These are phyloP conservation scores for Neurospora cerealis DNA, from an alignment of 495 filamentous ascomycete species.

Conservation along the genomic window DNA sequence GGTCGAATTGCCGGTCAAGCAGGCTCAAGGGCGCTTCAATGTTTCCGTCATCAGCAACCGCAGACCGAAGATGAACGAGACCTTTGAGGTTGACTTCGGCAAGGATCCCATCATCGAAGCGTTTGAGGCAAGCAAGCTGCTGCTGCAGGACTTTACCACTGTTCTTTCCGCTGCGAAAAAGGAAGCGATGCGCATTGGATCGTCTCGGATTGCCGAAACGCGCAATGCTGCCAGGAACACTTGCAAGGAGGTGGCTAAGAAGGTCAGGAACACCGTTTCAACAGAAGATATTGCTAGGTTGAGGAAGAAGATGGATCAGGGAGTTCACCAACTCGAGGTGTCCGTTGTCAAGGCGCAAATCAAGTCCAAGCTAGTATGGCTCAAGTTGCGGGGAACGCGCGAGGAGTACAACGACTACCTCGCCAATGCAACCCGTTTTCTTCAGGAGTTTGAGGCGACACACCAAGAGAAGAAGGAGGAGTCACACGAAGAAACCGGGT, in stretches of 20 bases:
- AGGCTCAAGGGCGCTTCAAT: constrained; percentile 32
- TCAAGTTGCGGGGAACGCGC: constrained; percentile 30
- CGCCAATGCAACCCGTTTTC: constrained; percentile 25
- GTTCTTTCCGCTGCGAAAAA: constrained; percentile 23
- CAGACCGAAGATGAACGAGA: constrained; percentile 37
- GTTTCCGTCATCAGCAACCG: constrained; percentile 34
- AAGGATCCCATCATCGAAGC: constrained; percentile 22
- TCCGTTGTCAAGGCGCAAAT: constrained; percentile 33
- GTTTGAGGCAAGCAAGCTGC: constrained; percentile 27
- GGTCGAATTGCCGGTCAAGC: constrained; percentile 28
- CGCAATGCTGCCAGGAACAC: constrained; percentile 23
- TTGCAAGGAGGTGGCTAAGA: constrained; percentile 17
- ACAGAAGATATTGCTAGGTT: constrained; percentile 8
- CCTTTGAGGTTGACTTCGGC: constrained; percentile 34
- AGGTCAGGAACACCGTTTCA: constrained; percentile 11
- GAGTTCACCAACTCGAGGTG: constrained; percentile 12
- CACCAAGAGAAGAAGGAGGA: background rate
- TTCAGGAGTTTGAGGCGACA: constrained; percentile 10
- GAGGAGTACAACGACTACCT: constrained; percentile 32
- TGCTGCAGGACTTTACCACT: constrained; percentile 27
- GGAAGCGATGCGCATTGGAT: constrained; percentile 20
- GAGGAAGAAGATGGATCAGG: constrained; percentile 18
- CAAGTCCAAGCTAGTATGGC: constrained; percentile 37
- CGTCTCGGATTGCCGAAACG: constrained; percentile 16
- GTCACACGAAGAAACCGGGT: background rate